These are phyloP conservation scores for Lasiodiplodia hormozganensis DNA, from an alignment of 2,329 filamentous ascomycete genomes.

Conservation along the genomic window DNA sequence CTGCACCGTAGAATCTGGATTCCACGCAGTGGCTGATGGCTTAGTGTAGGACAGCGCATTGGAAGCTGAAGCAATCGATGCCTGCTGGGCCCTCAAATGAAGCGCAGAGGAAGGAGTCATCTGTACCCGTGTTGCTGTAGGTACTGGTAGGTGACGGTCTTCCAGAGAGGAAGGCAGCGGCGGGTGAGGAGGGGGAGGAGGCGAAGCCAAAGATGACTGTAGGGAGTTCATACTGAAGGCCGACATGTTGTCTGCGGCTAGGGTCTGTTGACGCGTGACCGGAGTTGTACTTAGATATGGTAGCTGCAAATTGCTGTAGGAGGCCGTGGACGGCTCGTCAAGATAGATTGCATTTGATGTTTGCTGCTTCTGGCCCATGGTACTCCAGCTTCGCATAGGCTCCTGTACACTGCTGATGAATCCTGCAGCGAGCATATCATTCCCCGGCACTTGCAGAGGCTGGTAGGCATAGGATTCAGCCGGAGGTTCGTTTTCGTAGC, in stretches of 20 bases:
- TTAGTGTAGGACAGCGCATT: slow-evolving; percentile 33
- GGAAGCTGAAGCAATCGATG: slow-evolving; percentile 3
- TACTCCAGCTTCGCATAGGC: slow-evolving; percentile 7
- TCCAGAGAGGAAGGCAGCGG: slow-evolving; percentile 12
- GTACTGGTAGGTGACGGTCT: slow-evolving; percentile 25
- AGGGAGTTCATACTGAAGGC: slow-evolving; percentile 29
- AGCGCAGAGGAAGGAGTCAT: slow-evolving; percentile 3
- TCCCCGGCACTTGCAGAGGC: slow-evolving; percentile 4
- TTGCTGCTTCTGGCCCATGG: slow-evolving; percentile 21
- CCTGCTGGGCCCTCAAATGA: slow-evolving; percentile 7
- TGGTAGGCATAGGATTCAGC: slow-evolving; percentile 27
- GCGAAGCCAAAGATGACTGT: slow-evolving; percentile 17
- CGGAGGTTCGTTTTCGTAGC: slow-evolving; percentile 19
- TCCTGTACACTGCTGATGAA: not conserved
- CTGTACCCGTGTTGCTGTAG: slow-evolving; percentile 23
- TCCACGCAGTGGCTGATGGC: slow-evolving; percentile 36
- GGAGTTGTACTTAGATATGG: slow-evolving; percentile 23
- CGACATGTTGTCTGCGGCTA: slow-evolving; percentile 25
- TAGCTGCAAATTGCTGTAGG: slow-evolving; percentile 18
- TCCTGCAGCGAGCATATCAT: not conserved
- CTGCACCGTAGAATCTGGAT: slow-evolving; percentile 22
- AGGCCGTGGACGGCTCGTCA: slow-evolving; percentile 9
- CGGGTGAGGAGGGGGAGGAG: slow-evolving; percentile 7
- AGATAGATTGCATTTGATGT: slow-evolving; percentile 13
- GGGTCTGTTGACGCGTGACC: slow-evolving; percentile 9